Evolutionary conservation across 257 asterid genomes (phyloP), one percentile per base, ranked within the genome.

Genomic region (Scutellaria minor): DNA sequence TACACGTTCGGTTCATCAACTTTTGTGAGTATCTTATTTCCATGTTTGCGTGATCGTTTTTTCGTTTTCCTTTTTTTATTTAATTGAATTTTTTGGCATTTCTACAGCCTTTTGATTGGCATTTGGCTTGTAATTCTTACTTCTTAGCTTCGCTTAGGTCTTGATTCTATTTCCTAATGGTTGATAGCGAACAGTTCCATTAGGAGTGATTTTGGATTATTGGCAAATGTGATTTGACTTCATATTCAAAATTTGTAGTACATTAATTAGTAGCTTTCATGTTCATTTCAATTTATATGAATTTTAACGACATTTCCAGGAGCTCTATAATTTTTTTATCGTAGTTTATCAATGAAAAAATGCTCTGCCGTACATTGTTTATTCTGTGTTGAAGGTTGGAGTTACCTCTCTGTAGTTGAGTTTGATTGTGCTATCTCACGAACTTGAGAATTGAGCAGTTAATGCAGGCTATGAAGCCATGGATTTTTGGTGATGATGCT

Each of bases 321-420:
- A 24, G 27, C 1, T 24, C 27, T 24, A 24, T 24, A 24, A 1
- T 1, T 1, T 24, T 24, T 24, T 24, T 2, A 24, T 24, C 27
- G 27, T 1, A 31, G 5, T 31, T 31, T 31, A 0, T 62, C 9
- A n/a, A 31, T 2, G 20, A 46, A 50, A 10, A 31, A 5, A 3
- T 60, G n/a, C 55, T 45, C 35, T 2, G 8, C 37, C 18, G 9
- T 18, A 8, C 56, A 54, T 15, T 39, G n/a, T 37, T 60, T 57
- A 35, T 55, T 56, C 53, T 46, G 72, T 22, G 55, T 12, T 42
- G 15, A 22, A 70, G 64, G 71, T 70, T 41, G 65, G 64, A 48
- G n/a, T 9, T 20, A 47, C 63, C 62, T n/a, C 52, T 64, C 39
- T 51, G 11, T 31, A 27, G 56, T 50, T 44, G 54, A 50, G 31